phyloP scores from a whole-genome alignment of 2,329 filamentous ascomycete genomes.

The Ceratocystis variospora region DNA sequence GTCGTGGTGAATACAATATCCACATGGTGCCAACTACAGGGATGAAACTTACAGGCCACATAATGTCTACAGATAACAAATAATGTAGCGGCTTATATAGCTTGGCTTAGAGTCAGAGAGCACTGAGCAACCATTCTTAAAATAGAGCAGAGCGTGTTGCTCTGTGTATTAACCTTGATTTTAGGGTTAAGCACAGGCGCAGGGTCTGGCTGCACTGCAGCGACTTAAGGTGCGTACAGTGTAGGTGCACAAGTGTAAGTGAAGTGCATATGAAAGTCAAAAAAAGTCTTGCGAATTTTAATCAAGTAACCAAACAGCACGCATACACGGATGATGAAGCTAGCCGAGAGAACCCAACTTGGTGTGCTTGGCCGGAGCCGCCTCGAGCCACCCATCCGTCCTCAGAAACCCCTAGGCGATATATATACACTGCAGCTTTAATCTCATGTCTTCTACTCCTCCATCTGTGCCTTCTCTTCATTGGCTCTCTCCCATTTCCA shows the following conservation, averaged over 20 bases:
- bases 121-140: no score
- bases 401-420: constrained; percentile 6
- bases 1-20: background rate
- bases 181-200: background rate
- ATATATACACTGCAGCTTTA: constrained; percentile 15
- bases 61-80: background rate
- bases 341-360: no score
- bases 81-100: no score
- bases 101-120: no score
- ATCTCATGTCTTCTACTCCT: background rate
- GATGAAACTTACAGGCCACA: background rate
- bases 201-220: background rate
- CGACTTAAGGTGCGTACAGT: no score
- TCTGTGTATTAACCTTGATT: background rate
- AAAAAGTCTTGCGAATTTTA: background rate
- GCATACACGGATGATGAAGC: background rate
- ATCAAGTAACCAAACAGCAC: constrained; percentile 6
- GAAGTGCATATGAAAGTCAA: no score
- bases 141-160: no score
- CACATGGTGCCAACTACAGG: background rate
- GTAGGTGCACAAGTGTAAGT: no score
- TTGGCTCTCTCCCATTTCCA: constrained; percentile 1
- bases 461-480: background rate
- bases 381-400: background rate
- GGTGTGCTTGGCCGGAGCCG: no score